Evolutionary conservation across 371 early-diverging fungal species (phyloP).

Genomic region (Apophysomyces elegans): DNA sequence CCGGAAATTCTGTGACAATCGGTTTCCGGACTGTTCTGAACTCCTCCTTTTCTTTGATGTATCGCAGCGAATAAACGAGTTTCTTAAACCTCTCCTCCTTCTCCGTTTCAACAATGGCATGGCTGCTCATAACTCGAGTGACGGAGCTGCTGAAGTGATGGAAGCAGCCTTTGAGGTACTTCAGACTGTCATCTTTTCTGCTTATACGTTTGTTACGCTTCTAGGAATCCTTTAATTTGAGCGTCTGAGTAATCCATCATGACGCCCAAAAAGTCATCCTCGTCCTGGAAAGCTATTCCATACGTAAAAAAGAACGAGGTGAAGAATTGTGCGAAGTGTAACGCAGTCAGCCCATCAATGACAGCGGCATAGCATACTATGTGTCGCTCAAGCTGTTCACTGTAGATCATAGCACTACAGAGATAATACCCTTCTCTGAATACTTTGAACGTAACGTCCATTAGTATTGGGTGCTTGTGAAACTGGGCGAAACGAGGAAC

Average conservation of each 20-base stretch:
- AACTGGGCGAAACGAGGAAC: background rate
- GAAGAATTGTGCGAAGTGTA: background rate
- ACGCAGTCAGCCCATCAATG: background rate
- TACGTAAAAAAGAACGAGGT: background rate
- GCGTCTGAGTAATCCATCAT: background rate
- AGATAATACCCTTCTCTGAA: background rate
- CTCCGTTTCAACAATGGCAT: background rate
- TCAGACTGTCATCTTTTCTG: background rate
- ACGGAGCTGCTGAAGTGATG: background rate
- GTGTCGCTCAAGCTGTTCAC: background rate
- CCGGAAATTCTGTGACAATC: background rate
- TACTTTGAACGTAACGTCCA: background rate
- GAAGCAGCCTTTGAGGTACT: background rate
- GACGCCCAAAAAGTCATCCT: background rate
- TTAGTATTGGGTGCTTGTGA: background rate
- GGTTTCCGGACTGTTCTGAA: background rate
- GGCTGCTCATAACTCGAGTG: background rate
- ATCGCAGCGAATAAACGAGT: background rate
- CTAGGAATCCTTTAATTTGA: background rate
- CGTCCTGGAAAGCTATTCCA: background rate
- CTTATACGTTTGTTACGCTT: background rate
- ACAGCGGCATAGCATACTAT: background rate
- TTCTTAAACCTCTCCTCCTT: background rate
- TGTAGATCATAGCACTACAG: background rate
- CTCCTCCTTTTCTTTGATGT: background rate